Percentiles rank a stretch among this genome's conserved stretches.
These are phyloP conservation scores for Annulohypoxylon moriforme DNA, from an alignment of 495 filamentous ascomycete genomes.

Conservation along the genomic window DNA sequence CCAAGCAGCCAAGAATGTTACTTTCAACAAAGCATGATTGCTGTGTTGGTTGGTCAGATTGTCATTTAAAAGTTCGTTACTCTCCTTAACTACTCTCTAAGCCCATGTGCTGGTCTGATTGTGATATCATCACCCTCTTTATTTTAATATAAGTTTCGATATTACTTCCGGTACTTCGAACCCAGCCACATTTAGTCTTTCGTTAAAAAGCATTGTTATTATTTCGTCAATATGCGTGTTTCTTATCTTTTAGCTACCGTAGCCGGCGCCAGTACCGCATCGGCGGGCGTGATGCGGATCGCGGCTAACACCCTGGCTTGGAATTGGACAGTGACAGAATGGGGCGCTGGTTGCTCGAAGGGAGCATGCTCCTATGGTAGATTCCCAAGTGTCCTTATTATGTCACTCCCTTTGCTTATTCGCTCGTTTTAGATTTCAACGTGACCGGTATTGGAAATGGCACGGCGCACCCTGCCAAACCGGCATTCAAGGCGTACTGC, in stretches of 20 bases:
- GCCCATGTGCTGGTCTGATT: not conserved
- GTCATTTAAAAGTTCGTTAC: constrained; percentile 19
- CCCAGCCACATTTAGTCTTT: constrained; percentile 9
- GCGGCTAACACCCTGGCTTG: constrained; percentile 32
- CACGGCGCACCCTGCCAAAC: constrained; percentile 33
- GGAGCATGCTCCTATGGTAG: constrained; percentile 43
- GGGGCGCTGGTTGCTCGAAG: constrained; percentile 42
- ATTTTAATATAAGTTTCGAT: constrained; percentile 14
- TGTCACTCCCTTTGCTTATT: constrained; percentile 1
- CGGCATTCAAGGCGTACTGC: constrained; percentile 47
- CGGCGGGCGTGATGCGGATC: constrained; percentile 37
- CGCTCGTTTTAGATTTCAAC: constrained; percentile 42
- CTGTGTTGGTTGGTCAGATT: constrained; percentile 5
- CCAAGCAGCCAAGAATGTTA: constrained; percentile 31
- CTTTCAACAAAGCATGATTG: constrained; percentile 20
- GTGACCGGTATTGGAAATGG: constrained; percentile 37
- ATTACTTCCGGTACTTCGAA: not conserved
- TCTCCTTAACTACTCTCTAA: not conserved
- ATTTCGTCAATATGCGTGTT: constrained; percentile 41
- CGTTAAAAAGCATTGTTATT: not conserved
- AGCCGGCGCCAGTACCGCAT: constrained; percentile 36
- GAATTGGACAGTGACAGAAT: constrained; percentile 45
- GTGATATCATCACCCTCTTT: constrained; percentile 15
- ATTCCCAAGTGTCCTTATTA: not conserved
- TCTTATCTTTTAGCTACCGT: constrained; percentile 36